Base-by-base conservation (phyloP, 2,329 filamentous ascomycete genomes). In the Neobulgaria alba region DNA sequence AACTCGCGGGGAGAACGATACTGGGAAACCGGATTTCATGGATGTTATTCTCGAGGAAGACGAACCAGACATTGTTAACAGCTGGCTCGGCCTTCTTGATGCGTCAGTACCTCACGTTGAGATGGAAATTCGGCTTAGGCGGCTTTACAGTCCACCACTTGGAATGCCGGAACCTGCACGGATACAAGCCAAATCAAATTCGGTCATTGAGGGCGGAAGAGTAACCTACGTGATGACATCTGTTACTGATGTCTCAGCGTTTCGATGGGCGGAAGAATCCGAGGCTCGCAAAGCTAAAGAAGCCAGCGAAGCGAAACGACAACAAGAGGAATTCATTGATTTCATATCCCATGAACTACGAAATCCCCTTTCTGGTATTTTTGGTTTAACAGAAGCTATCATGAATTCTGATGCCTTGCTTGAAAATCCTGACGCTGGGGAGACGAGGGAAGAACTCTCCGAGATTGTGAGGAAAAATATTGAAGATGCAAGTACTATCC, bases 281-380 rank as follows among this genome's bases (percentile, higher is more conserved):
- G 53, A 59, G 36, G 54, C 67, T 63, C 43, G 74, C 67, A 56
- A 70, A 71, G 53, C 55, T 4, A 36, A 40, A 38, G 71, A 77
- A 42, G 74, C 74, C 1, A 68, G 76, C 19, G 72, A 75, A 54
- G 73, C 73, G 16, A 76, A 74, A 53, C 66, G 79, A 3, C 81
- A 85, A 56, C 85, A 90, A 57, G 83, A 89, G 53, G 83, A 84
- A 49, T 89, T 88, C 52, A 85, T 89, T 54, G 84, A 87, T 59
- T 85, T 85, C 63, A 73, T 73, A 1, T 77, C 75, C 12, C 80
- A 85, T 55, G 80, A 84, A 56, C 79, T 85, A 71, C 71, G 81
- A 19, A 87, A 87, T 49, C 82, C 82, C 1, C 65, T 87, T 21
- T 79, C 75, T 35, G 82, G 82, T 1, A 86, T 86, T n/a, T 64